Evolutionary conservation across 140 eudicot genomes (phyloP).

Genomic region (Anethum foeniculum): DNA sequence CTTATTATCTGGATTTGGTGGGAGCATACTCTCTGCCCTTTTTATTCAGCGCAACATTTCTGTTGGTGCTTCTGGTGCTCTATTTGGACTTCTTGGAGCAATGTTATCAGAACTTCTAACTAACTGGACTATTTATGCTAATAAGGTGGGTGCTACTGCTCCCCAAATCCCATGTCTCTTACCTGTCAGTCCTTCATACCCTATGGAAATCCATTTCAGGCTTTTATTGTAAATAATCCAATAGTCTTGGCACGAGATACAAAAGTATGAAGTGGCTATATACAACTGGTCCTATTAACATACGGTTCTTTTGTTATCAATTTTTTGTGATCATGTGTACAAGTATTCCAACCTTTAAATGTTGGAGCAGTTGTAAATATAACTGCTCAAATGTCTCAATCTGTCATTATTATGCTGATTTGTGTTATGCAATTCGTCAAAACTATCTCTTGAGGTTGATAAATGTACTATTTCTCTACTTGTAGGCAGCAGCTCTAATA

Average conservation of each 20-base stretch:
- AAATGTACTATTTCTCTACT: background rate
- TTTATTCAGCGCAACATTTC: conserved; percentile 77
- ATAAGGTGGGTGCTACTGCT: conserved; percentile 42
- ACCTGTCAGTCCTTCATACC: background rate
- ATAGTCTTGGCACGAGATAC: background rate
- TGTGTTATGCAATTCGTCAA: background rate
- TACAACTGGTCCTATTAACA: background rate
- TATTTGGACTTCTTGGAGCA: conserved; percentile 96
- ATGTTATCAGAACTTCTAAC: conserved; percentile 88
- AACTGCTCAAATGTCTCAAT: background rate
- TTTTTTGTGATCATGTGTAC: background rate
- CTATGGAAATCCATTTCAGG: background rate
- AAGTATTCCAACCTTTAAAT: background rate
- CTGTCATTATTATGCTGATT: background rate
- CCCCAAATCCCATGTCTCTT: background rate
- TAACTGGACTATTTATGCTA: conserved; percentile 91
- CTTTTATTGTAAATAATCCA: background rate
- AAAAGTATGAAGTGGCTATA: background rate
- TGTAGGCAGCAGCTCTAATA: conserved; percentile 50
- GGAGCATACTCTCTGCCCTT: conserved; percentile 78
- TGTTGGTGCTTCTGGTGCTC: conserved; percentile 99
- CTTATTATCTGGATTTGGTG: conserved; percentile 86
- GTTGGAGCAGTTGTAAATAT: background rate
- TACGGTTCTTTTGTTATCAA: background rate
- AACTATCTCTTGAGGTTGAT: background rate